Evolutionary conservation across 352 stramenopile genomes (phyloP).

Genomic region (Globisporangium uncinulatum): DNA sequence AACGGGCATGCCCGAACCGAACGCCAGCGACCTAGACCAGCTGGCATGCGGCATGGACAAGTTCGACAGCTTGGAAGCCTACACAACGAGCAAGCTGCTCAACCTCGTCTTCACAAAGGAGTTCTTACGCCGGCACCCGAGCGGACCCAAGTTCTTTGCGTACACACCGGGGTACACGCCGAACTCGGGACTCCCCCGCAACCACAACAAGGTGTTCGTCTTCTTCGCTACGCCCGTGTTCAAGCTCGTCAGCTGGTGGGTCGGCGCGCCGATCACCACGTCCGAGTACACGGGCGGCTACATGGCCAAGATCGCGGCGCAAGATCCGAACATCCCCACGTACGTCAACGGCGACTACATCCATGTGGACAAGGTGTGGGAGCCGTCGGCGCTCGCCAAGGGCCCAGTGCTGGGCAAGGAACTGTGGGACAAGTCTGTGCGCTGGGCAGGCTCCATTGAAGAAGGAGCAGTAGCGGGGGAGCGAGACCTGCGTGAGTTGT

Average conservation of each 20-base stretch:
- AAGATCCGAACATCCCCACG: conserved; percentile 5
- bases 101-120: conserved; percentile 23
- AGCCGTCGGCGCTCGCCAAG: conserved; percentile 12
- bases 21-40: conserved; percentile 20
- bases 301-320: conserved; percentile 22
- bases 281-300: conserved; percentile 17
- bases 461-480: not conserved
- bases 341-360: conserved; percentile 21
- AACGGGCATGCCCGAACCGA: conserved; percentile 9
- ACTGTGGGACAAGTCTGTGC: conserved; percentile 24
- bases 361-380: conserved; percentile 18
- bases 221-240: too few relatives aligned
- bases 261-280: conserved; percentile 10
- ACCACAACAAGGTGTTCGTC: conserved; percentile 6
- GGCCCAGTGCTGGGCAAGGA: conserved; percentile 15
- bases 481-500: too few relatives aligned
- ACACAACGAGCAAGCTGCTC: conserved; percentile 27
- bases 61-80: conserved; percentile 18
- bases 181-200: conserved; percentile 16
- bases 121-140: conserved; percentile 19
- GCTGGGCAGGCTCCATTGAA: not conserved
- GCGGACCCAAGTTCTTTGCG: conserved; percentile 14
- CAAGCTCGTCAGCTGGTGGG: not conserved
- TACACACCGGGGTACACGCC: conserved; percentile 24
- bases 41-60: conserved; percentile 14